Evolutionary conservation across 495 filamentous ascomycete genomes (phyloP), one percentile per base, ranked within the genome.

Genomic region (Chaetomium fimeti): DNA sequence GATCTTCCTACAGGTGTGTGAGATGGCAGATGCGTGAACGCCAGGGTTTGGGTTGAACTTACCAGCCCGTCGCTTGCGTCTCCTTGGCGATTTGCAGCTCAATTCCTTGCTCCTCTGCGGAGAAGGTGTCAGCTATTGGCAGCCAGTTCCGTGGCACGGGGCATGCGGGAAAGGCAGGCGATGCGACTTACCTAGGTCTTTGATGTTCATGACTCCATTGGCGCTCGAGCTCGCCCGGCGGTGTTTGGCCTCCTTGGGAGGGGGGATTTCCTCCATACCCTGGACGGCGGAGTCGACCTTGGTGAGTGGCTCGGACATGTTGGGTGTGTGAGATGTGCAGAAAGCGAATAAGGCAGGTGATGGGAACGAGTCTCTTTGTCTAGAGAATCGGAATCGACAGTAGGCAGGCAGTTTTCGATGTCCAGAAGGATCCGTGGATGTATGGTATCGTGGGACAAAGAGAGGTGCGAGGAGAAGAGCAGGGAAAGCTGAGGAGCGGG

Each of bases 1-100:
- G 67, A 97, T 86, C 76, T 91, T 93, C 92, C 92, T 96, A 68
- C 49, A n/a, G 20, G 22, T 6, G 18, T 57, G 66, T 69, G 38
- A 60, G 62, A 16, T 8, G 18, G n/a, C 24, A 11, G 38, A 20
- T 11, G 47, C 12, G 13, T 29, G 36, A 36, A 54, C 15, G 29
- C 20, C 49, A 45, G 29, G 28, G 29, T 42, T 57, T 53, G 62
- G 36, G 18, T 22, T 59, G 72, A 52, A 77, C 89, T 73, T 84
- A 97, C 92, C 92, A 97, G 74, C 91, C 91, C 40, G 91, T 87
- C 73, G 86, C 88, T 77, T 96, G 92, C 59, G 92, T 93, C 77
- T 97, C 92, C 67, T 88, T 88, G 56, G 92, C 90, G 67, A 96
- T 87, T 66, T 87, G 79, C 36, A 97, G 74, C 63, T 89, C 84